Base-by-base conservation (phyloP, 169 alveolate genomes). In the Babesia sp. region DNA sequence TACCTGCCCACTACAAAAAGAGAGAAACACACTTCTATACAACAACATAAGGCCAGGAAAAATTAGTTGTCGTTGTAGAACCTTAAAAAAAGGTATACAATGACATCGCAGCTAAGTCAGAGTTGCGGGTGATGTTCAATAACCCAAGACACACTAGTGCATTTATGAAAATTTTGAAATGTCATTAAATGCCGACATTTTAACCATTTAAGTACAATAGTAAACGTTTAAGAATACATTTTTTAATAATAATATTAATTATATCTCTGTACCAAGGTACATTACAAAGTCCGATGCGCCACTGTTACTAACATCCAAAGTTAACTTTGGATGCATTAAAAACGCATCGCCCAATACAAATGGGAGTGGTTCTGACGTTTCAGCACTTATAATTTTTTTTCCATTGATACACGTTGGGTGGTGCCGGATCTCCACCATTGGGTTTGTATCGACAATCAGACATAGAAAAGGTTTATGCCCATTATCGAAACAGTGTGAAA, bases 221-320 rank as follows among this genome's bases (percentile, higher is more conserved):
- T n/a, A n/a, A n/a, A n/a, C n/a, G n/a, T n/a, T n/a, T n/a, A n/a
- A n/a, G n/a, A n/a, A n/a, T n/a, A n/a, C n/a, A n/a, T n/a, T n/a
- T n/a, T n/a, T n/a, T n/a, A n/a, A n/a, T n/a, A n/a, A n/a, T n/a
- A n/a, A n/a, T n/a, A n/a, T n/a, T n/a, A 28, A 8, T 41, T 28
- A 59, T 31, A 20, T 61, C 31, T 53, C 85, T 2, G 79, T 61
- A 22, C 81, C 71, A 0, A 79, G 12, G 70, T 69, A 79, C 71
- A 79, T 29, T 7, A 56, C 73, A 54, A 79, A 53, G 50, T 71
- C 59, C 18, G 58, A 8, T 16, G 37, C 22, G 16, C 70, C 75
- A 24, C 66, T 56, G 46, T 56, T 60, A 5, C 24, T 70, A 16
- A 68, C 70, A n/a, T 70, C 34, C 29, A 79, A 34, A 34, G 66